Percentiles rank a stretch among this genome's conserved stretches.
Conservation (phyloP, 768 basidiomycete genomes). For the Infundibulicybe gibba region DNA sequence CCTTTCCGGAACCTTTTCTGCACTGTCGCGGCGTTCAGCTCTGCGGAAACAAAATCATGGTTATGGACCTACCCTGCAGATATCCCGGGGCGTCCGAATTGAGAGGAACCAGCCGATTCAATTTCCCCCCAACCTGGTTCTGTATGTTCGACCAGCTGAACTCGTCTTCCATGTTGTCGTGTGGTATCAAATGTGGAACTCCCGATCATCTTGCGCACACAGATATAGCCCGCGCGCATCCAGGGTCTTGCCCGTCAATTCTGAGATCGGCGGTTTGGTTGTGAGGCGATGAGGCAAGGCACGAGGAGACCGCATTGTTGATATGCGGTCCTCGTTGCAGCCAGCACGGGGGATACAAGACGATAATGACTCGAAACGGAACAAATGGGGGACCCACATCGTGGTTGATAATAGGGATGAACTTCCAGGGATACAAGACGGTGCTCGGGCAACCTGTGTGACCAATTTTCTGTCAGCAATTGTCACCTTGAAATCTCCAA, state of each 20-base stretch:
- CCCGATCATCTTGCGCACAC: background rate
- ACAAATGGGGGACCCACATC: no score
- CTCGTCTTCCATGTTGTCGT: conserved; percentile 22
- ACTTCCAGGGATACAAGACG: no score
- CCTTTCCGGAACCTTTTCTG: conserved; percentile 13
- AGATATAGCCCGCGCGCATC: conserved; percentile 6
- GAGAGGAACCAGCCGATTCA: conserved; percentile 40
- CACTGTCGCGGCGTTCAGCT: conserved; percentile 7
- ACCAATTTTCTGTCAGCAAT: no score
- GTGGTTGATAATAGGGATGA: no score
- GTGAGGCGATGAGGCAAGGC: no score
- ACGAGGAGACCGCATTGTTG: no score
- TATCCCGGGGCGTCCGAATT: conserved; percentile 29
- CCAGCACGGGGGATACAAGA: no score
- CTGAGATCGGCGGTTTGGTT: no score
- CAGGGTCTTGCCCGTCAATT: background rate
- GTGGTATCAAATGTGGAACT: conserved; percentile 14
- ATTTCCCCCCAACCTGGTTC: conserved; percentile 32
- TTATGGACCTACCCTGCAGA: conserved; percentile 32
- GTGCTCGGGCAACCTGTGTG: no score
- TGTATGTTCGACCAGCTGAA: conserved; percentile 40
- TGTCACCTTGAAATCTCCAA: no score
- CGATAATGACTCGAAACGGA: no score
- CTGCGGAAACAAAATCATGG: background rate
- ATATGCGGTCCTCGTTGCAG: no score